Base-by-base conservation (phyloP, 371 early-diverging fungal genomes). In the Haplosporangium sp. region DNA sequence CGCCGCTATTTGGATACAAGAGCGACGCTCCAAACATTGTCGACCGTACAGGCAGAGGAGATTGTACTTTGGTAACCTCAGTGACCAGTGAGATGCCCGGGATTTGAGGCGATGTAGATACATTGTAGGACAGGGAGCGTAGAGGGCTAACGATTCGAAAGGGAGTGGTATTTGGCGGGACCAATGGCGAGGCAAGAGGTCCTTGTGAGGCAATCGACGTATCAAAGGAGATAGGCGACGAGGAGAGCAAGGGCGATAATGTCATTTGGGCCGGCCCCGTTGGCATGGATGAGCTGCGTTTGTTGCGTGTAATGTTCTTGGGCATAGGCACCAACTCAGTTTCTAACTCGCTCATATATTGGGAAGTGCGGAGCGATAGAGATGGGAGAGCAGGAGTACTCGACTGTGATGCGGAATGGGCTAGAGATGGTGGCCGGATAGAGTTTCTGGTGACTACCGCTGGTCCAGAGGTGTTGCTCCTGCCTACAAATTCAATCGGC, bases 231-330 rank as follows among this genome's bases (percentile, higher is more conserved):
- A 50, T 10, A 9, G 50, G 50, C 18, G 50, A 18, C 20, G 50
- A 50, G 14, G 50, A 18, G 5, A 8, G 8, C 20, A 20, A 16
- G 10, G 18, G 50, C 4, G 20, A 6, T 9, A 7, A 18, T 9
- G 18, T 21, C 20, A 50, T 13, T n/a, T n/a, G 50, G 50, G 20
- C 20, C 10, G 59, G 66, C 2, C 42, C 66, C 20, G 66, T 58
- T 13, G 66, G 66, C 66, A 66, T 66, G 5, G 66, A 66, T 6
- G 51, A 18, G 40, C 66, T 66, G 10, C 66, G 51, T 20, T 51
- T 57, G 53, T n/a, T 58, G 13, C 66, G 66, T 20, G 66, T 66
- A 0, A 14, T 51, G 14, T 40, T 40, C 4, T 16, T 21, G 10
- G 50, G 50, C 18, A 18, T 21, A 18, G 16, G 20, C 18, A 50